Evolutionary conservation across 1,284 basidiomycete genomes (phyloP).

Genomic region (Bondarzewia mesenterica): DNA sequence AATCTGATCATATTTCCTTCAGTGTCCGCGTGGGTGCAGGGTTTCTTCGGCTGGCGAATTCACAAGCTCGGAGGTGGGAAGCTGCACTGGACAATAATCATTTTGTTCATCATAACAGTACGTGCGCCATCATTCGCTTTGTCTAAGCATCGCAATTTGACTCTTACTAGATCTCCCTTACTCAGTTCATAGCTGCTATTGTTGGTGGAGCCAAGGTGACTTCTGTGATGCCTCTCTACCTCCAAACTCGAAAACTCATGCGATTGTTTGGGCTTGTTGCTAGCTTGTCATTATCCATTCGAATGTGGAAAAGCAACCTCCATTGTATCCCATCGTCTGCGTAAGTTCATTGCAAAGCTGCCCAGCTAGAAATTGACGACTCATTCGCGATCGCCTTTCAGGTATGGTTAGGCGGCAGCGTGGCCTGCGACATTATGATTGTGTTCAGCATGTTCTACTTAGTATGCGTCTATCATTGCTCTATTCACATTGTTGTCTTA

Average conservation of each 20-base stretch:
- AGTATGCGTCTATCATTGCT: background rate
- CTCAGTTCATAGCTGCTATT: no score
- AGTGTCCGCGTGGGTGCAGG: slow-evolving; percentile 9
- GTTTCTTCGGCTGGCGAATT: slow-evolving; percentile 11
- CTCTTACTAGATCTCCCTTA: no score
- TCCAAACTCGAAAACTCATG: no score
- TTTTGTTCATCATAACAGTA: no score
- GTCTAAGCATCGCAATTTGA: no score
- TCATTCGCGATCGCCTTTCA: background rate
- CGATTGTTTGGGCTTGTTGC: no score
- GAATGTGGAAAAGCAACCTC: background rate
- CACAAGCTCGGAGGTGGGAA: background rate
- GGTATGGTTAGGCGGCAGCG: slow-evolving; percentile 4
- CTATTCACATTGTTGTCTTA: background rate
- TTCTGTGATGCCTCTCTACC: no score
- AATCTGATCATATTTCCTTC: background rate
- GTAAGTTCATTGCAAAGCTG: no score
- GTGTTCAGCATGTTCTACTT: slow-evolving; percentile 1
- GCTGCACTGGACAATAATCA: background rate
- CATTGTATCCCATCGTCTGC: background rate
- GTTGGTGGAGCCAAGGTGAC: no score
- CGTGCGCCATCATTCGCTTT: no score
- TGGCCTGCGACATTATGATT: background rate
- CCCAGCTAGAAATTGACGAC: no score
- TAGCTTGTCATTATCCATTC: no score